A percentile compares a stretch with the other conserved stretches of the same genome.
phyloP scores from a whole-genome alignment of 305 asterid genomes.

The Solanum hybrid region DNA sequence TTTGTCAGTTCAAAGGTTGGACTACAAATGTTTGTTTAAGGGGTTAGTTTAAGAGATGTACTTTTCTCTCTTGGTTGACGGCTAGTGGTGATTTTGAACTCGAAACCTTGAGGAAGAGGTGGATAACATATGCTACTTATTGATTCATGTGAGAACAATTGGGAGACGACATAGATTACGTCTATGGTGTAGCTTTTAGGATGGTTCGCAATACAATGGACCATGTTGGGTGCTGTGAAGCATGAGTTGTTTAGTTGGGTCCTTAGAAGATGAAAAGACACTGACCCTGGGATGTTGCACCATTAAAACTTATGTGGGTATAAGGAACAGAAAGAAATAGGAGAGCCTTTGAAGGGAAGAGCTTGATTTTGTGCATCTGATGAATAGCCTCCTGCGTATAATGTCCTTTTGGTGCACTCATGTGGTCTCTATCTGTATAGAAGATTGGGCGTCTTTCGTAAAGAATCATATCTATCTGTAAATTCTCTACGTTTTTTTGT shows the following conservation, averaged over 20 bases:
- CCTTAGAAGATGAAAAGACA: neutral
- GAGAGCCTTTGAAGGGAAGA: neutral
- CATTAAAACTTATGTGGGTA: neutral
- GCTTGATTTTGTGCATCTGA: neutral
- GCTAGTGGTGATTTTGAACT: neutral
- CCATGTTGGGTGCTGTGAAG: neutral
- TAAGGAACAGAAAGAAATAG: neutral
- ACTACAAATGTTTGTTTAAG: neutral
- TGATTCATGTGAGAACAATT: neutral
- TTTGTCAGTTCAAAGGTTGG: neutral
- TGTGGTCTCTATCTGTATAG: neutral
- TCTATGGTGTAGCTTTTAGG: neutral
- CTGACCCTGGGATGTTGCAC: neutral
- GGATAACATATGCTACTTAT: neutral
- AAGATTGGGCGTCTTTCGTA: neutral
- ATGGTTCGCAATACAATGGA: neutral
- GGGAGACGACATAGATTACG: neutral
- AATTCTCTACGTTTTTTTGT: neutral
- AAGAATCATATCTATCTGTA: neutral
- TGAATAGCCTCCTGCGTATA: neutral
- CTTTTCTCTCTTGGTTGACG: neutral
- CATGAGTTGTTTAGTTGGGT: neutral
- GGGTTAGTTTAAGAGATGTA: neutral
- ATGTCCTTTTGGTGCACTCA: neutral
- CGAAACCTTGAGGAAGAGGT: neutral